Evolutionary conservation across 192 early-diverging fungal genomes (phyloP).

Genomic region (Obelidium mucronatum): DNA sequence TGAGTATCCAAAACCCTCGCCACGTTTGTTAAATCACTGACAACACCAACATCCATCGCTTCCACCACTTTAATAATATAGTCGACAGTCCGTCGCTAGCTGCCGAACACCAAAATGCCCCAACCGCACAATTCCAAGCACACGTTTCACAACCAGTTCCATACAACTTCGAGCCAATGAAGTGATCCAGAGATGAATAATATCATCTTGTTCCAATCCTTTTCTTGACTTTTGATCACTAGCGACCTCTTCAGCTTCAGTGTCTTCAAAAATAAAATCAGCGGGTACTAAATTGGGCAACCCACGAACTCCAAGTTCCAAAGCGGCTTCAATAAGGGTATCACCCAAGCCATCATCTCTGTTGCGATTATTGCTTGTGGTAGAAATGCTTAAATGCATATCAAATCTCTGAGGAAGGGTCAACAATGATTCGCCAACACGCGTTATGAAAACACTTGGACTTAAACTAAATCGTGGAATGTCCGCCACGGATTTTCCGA

Average conservation of each 20-base stretch:
- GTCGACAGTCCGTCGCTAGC: slow-evolving; percentile 65
- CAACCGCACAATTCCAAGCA: slow-evolving; percentile 52
- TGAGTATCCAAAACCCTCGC: not conserved
- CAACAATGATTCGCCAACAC: slow-evolving; percentile 71
- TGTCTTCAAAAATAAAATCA: slow-evolving; percentile 35
- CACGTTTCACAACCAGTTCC: slow-evolving; percentile 44
- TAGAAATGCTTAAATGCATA: slow-evolving; percentile 49
- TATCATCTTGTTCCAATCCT: slow-evolving; percentile 46
- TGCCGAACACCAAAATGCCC: slow-evolving; percentile 61
- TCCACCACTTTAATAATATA: slow-evolving; percentile 68
- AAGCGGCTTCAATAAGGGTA: slow-evolving; percentile 47
- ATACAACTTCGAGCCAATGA: slow-evolving; percentile 69
- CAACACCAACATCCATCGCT: slow-evolving; percentile 58
- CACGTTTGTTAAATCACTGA: not conserved
- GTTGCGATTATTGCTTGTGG: no score
- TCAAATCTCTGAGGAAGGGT: slow-evolving; percentile 76
- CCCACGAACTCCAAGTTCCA: slow-evolving; percentile 53
- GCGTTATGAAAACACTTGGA: slow-evolving; percentile 72
- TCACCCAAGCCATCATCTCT: no score
- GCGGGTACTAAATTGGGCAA: slow-evolving; percentile 53
- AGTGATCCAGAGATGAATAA: slow-evolving; percentile 74
- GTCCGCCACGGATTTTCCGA: slow-evolving; percentile 38
- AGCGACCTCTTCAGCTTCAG: slow-evolving; percentile 30
- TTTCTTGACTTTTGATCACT: no score
- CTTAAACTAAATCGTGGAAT: slow-evolving; percentile 70